Percentiles rank a stretch among this genome's conserved stretches.
Conservation (phyloP, 1,284 basidiomycete species). For the Ustilago lituana region DNA sequence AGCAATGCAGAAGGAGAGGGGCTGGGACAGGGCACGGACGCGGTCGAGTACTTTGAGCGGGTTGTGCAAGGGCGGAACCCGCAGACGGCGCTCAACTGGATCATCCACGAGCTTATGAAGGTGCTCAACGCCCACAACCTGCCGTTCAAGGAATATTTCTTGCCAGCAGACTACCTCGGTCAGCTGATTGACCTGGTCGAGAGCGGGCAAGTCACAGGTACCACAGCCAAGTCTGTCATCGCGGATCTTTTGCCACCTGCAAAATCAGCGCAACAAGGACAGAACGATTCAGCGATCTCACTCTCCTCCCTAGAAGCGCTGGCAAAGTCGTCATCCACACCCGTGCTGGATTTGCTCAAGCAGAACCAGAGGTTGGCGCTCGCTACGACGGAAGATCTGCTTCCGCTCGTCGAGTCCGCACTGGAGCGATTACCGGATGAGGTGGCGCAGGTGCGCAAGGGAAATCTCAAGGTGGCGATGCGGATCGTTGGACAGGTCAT, state of each 20-base stretch:
- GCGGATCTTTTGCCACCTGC: conserved; percentile 43
- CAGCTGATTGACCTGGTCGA: conserved; percentile 82
- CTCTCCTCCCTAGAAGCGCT: conserved; percentile 4
- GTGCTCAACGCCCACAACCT: conserved; percentile 47
- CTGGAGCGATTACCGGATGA: conserved; percentile 78
- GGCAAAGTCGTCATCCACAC: conserved; percentile 8
- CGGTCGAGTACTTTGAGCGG: conserved; percentile 61
- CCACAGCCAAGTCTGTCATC: conserved; percentile 64
- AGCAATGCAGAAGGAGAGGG: background rate
- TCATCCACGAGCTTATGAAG: conserved; percentile 60
- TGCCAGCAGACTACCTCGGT: conserved; percentile 73
- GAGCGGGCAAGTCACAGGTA: conserved; percentile 73
- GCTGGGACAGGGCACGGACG: conserved; percentile 17
- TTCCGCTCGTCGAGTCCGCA: conserved; percentile 73
- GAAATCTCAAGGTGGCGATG: conserved; percentile 84
- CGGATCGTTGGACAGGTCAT: conserved; percentile 89
- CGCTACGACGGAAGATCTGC: conserved; percentile 27
- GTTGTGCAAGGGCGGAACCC: conserved; percentile 47
- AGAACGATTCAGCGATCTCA: conserved; percentile 4
- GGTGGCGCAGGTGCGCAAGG: conserved; percentile 75
- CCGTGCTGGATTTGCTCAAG: conserved; percentile 37
- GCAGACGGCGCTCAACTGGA: conserved; percentile 81
- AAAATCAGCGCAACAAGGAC: background rate
- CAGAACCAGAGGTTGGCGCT: conserved; percentile 37
- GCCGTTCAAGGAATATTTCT: conserved; percentile 41